Evolutionary conservation across 2,329 filamentous ascomycete genomes (phyloP).

Genomic region (Penicillium sp.): DNA sequence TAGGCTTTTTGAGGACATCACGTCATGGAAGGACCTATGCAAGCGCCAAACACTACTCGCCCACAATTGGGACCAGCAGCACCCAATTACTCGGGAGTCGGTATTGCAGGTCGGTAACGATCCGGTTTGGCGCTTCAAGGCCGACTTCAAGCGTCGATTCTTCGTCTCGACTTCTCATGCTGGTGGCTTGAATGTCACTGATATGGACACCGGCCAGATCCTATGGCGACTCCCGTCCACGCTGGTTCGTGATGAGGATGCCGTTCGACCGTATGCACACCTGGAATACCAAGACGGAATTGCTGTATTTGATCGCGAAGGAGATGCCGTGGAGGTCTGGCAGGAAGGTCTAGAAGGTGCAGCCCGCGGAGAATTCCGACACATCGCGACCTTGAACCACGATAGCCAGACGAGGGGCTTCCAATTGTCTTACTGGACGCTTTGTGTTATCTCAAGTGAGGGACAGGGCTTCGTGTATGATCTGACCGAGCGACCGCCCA

Average conservation of each 20-base stretch:
- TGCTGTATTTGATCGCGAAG: slow-evolving; percentile 44
- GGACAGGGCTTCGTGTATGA: slow-evolving; percentile 46
- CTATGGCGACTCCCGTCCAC: slow-evolving; percentile 38
- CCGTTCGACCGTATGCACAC: slow-evolving; percentile 44
- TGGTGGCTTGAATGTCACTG: slow-evolving; percentile 45
- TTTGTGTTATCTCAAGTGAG: slow-evolving; percentile 45
- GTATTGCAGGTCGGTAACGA: slow-evolving; percentile 40
- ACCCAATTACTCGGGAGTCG: slow-evolving; percentile 36
- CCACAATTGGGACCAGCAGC: slow-evolving; percentile 35
- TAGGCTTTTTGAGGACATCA: slow-evolving; percentile 31
- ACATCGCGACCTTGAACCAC: slow-evolving; percentile 40
- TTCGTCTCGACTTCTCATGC: slow-evolving; percentile 44
- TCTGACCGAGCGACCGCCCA: slow-evolving; percentile 34
- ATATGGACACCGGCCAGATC: slow-evolving; percentile 43
- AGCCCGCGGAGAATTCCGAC: slow-evolving; percentile 38
- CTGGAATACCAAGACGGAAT: slow-evolving; percentile 47
- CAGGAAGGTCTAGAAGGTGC: slow-evolving; percentile 34
- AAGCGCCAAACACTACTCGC: slow-evolving; percentile 38
- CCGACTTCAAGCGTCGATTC: slow-evolving; percentile 46
- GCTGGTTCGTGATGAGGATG: slow-evolving; percentile 22
- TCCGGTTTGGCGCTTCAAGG: slow-evolving; percentile 44
- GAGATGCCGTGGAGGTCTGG: slow-evolving; percentile 46
- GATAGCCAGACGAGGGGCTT: slow-evolving; percentile 45
- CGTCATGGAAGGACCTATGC: slow-evolving; percentile 45
- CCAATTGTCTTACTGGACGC: slow-evolving; percentile 41